A percentile compares a stretch with the other conserved stretches of the same genome.
These are phyloP conservation scores for Candida methanosorbosa DNA, from an alignment of 805 yeast genomes.

Conservation along the genomic window DNA sequence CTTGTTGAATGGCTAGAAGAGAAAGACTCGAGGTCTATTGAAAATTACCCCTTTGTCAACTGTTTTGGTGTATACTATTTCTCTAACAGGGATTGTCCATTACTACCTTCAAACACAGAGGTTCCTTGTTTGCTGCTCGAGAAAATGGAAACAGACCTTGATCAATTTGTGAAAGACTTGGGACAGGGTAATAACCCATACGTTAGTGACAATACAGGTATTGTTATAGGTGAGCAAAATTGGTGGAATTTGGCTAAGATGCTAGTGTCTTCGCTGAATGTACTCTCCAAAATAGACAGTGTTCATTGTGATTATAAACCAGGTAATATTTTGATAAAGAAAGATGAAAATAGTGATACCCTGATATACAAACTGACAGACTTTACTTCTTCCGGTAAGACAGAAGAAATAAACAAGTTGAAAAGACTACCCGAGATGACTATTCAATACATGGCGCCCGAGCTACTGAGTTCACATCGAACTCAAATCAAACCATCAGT, in stretches of 20 bases:
- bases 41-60: constrained; percentile 17
- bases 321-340: constrained; percentile 29
- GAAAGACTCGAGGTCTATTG: background rate
- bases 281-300: constrained; percentile 18
- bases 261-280: constrained; percentile 16
- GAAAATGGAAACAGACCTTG: constrained; percentile 19
- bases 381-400: constrained; percentile 31
- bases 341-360: constrained; percentile 27
- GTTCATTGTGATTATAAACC: constrained; percentile 44
- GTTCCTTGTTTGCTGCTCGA: constrained; percentile 21
- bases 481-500: constrained; percentile 8
- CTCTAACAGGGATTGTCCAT: constrained; percentile 13
- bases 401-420: constrained; percentile 8
- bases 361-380: constrained; percentile 32
- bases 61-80: constrained; percentile 20
- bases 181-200: background rate
- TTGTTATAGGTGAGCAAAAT: constrained; percentile 13
- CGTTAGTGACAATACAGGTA: constrained; percentile 2
- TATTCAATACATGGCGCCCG: constrained; percentile 40
- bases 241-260: constrained; percentile 26
- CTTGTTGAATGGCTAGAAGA: background rate
- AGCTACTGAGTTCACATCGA: constrained; percentile 21
- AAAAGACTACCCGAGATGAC: constrained; percentile 23
- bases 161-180: constrained; percentile 11
- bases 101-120: constrained; percentile 15